phyloP scores from a whole-genome alignment of 306 rosid species.

The Gynostemma pentaphyllum region DNA sequence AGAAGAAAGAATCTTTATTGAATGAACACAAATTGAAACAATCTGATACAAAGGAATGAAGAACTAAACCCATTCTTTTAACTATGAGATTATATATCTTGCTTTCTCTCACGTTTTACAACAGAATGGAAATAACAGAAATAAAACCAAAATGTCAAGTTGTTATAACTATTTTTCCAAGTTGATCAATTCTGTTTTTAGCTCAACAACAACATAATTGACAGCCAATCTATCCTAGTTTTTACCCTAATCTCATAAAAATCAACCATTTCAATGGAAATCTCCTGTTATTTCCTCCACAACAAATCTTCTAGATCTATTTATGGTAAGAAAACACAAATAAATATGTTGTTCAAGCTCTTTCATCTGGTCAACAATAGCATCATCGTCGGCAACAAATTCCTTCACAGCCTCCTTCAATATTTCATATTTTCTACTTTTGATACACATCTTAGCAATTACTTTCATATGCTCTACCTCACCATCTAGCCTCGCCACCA shows the following conservation, averaged over 20 bases:
- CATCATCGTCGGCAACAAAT: constrained; percentile 26
- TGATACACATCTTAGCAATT: constrained; percentile 40
- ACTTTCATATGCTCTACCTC: constrained; percentile 59
- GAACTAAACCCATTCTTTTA: no score
- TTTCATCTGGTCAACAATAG: constrained; percentile 42
- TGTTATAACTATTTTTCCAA: no score
- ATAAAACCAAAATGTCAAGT: no score
- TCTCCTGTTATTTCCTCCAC: constrained; percentile 28
- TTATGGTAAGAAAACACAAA: constrained; percentile 65
- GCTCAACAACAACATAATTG: no score
- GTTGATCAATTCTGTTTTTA: no score
- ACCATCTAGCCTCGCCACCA: constrained; percentile 52
- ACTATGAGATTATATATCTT: no score
- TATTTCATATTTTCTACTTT: constrained; percentile 37
- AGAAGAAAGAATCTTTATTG: no score
- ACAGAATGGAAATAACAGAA: no score
- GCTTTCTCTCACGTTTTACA: no score
- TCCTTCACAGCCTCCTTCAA: constrained; percentile 42
- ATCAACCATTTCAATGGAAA: neutral
- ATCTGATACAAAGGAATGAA: no score
- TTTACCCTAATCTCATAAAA: neutral
- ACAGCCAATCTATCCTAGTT: no score
- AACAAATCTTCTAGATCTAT: constrained; percentile 59
- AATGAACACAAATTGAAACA: no score
- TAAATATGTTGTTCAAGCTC: constrained; percentile 81